These are phyloP conservation scores for Chloromonas sp. DNA, from an alignment of 163 green algal species.

Conservation along the genomic window DNA sequence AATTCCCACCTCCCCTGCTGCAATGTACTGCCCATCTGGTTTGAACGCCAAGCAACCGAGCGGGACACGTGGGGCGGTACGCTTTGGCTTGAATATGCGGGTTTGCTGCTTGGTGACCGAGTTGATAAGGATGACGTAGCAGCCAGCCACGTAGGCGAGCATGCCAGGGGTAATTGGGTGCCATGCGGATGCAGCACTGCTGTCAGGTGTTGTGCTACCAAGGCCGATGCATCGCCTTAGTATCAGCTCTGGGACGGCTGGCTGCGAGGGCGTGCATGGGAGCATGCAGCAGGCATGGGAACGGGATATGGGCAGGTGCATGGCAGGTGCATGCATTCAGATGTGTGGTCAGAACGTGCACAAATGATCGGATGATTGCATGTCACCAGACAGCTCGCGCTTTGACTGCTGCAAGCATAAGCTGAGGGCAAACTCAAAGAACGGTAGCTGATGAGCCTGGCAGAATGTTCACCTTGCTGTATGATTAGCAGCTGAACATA, in stretches of 20 bases:
- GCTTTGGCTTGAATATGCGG: conserved; percentile 11
- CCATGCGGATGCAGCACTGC: neutral
- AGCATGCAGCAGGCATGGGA: too few species aligned
- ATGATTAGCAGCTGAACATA: too few species aligned
- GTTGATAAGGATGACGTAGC: conserved; percentile 28
- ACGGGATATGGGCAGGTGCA: too few species aligned
- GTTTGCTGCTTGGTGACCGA: conserved; percentile 19
- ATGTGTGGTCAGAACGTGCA: too few species aligned
- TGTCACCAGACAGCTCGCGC: too few species aligned
- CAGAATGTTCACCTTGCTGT: too few species aligned
- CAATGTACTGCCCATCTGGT: conserved; percentile 18
- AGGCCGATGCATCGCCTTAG: neutral
- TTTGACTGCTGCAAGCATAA: too few species aligned
- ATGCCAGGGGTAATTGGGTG: conserved; percentile 2
- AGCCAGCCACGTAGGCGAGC: conserved; percentile 23
- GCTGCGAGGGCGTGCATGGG: too few species aligned
- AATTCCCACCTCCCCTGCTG: conserved; percentile 27
- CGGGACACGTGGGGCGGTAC: neutral
- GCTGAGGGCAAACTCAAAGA: too few species aligned
- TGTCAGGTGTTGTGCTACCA: neutral
- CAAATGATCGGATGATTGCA: too few species aligned
- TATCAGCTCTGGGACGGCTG: neutral
- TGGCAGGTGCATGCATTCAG: too few species aligned
- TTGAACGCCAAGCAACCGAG: conserved; percentile 25
- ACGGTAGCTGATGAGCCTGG: too few species aligned